phyloP scores from a whole-genome alignment of 2,329 filamentous ascomycete genomes.

The Arthroderma sp. region DNA sequence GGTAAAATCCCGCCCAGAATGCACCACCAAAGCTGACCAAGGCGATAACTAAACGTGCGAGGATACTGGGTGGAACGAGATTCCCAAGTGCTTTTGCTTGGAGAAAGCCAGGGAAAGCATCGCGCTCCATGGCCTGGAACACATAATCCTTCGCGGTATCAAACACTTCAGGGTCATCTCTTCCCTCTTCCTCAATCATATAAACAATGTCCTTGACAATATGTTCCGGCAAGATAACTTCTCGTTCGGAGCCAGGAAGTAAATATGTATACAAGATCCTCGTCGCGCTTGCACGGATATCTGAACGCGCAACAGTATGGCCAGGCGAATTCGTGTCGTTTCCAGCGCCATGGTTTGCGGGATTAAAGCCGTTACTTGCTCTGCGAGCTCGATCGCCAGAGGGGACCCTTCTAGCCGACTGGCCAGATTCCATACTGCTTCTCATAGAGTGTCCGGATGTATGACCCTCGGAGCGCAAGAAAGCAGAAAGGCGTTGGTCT shows the following conservation, averaged over 20 bases:
- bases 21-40: slow-evolving; percentile 77
- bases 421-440: slow-evolving; percentile 36
- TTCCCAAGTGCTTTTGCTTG: slow-evolving; percentile 92
- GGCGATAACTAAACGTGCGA: slow-evolving; percentile 73
- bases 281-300: slow-evolving; percentile 86
- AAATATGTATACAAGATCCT: slow-evolving; percentile 98
- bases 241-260: slow-evolving; percentile 84
- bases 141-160: slow-evolving; percentile 98
- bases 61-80: slow-evolving; percentile 77
- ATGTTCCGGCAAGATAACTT: slow-evolving; percentile 80
- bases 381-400: slow-evolving; percentile 37
- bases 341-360: slow-evolving; percentile 34
- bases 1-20: slow-evolving; percentile 86
- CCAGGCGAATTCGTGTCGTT: slow-evolving; percentile 71
- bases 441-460: slow-evolving; percentile 40
- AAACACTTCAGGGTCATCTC: slow-evolving; percentile 94
- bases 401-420: slow-evolving; percentile 25
- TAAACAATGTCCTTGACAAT: slow-evolving; percentile 78
- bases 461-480: slow-evolving; percentile 52
- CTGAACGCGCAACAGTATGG: slow-evolving; percentile 72
- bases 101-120: slow-evolving; percentile 96
- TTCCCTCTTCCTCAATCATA: slow-evolving; percentile 76
- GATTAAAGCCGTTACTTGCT: slow-evolving; percentile 49
- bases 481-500: slow-evolving; percentile 84
- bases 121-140: slow-evolving; percentile 98